These are phyloP conservation scores for Murraya paniculata DNA, from an alignment of 345 rosid genomes.

Conservation along the genomic window DNA sequence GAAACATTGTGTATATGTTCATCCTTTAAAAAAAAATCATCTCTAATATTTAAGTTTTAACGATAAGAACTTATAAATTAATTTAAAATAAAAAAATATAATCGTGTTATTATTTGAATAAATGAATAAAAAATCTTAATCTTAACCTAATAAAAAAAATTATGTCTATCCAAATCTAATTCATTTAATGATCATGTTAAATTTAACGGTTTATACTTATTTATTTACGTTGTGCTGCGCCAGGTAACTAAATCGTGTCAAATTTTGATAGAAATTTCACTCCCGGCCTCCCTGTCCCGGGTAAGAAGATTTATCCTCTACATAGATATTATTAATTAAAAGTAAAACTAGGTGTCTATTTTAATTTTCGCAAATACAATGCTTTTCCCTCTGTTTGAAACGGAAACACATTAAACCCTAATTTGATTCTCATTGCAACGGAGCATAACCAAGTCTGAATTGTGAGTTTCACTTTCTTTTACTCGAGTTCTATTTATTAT, in stretches of 20 bases:
- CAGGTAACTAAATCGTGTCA: no score
- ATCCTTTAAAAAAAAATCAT: no score
- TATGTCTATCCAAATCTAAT: rapidly evolving
- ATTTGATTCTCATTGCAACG: neutral
- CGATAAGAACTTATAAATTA: no score
- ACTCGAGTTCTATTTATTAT: neutral
- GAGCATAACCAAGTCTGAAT: neutral
- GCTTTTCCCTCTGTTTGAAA: neutral
- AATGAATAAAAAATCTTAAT: rapidly evolving
- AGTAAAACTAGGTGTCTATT: neutral
- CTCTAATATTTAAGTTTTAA: rapidly evolving
- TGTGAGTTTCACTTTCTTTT: slow-evolving; percentile 1
- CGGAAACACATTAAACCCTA: neutral
- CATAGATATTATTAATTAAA: neutral
- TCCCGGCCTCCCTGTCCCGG: no score
- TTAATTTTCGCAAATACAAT: neutral
- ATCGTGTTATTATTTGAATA: rapidly evolving
- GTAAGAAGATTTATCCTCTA: no score
- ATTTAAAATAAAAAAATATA: no score
- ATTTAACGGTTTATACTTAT: no score
- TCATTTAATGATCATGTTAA: rapidly evolving
- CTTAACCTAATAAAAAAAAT: rapidly evolving
- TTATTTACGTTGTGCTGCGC: no score
- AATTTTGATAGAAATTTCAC: no score
- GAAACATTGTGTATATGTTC: rapidly evolving